phyloP scores from a whole-genome alignment of 331 rosid species.

The Rhamnella rubrinervis region DNA sequence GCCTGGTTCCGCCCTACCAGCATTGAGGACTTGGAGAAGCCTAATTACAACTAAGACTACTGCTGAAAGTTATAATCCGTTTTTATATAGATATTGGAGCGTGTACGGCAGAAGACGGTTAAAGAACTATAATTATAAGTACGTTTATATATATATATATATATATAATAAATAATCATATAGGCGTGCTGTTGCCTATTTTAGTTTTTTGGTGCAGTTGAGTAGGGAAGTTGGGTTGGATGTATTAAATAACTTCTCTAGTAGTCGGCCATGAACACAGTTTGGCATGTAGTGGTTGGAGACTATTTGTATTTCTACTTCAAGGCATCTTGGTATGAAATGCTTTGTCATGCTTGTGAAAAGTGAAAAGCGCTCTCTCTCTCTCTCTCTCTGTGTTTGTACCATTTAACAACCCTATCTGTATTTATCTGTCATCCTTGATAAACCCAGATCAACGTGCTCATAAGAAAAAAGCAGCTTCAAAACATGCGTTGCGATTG shows the following conservation, averaged over 20 bases:
- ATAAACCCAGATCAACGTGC: background rate
- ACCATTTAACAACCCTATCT: no score
- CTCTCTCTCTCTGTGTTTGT: background rate
- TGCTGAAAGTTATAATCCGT: background rate
- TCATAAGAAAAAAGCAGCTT: no score
- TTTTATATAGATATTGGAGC: no score
- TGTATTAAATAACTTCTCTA: background rate
- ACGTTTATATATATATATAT: no score
- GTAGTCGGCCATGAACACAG: background rate
- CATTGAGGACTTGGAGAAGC: slow-evolving; percentile 95
- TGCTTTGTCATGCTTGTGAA: background rate
- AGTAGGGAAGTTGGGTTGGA: background rate
- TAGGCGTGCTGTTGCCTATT: no score
- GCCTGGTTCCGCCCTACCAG: slow-evolving; percentile 93
- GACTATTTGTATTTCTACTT: background rate
- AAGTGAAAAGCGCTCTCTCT: background rate
- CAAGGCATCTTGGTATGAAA: background rate
- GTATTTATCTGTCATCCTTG: background rate
- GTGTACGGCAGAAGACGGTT: no score
- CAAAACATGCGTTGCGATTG: no score
- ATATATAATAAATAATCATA: no score
- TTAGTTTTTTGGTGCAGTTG: no score
- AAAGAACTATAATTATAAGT: no score
- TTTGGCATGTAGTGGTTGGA: background rate
- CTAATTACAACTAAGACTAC: slow-evolving; percentile 27